phyloP scores from a whole-genome alignment of 331 rosid species.

The Ulmus americana region DNA sequence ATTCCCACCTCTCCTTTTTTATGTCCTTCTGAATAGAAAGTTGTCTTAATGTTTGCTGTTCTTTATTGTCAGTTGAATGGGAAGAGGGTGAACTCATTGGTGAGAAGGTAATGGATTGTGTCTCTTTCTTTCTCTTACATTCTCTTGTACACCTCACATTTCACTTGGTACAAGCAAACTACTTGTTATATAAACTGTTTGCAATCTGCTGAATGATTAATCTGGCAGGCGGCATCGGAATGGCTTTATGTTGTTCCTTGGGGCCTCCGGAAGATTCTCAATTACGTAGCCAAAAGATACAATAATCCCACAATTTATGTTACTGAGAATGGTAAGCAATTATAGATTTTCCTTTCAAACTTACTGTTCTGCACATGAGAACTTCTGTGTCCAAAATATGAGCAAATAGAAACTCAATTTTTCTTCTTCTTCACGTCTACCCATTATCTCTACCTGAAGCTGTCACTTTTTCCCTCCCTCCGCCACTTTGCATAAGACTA shows the following conservation, averaged over 20 bases:
- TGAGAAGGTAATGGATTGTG: slow-evolving; percentile 52
- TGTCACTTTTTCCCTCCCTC: neutral
- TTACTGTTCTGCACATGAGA: neutral
- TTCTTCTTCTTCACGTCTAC: neutral
- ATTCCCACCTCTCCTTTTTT: neutral
- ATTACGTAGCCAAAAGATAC: slow-evolving; percentile 59
- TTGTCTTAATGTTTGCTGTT: slow-evolving; percentile 22
- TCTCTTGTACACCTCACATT: neutral
- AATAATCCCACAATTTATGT: slow-evolving; percentile 48
- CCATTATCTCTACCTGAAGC: neutral
- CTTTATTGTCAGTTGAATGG: slow-evolving; percentile 56
- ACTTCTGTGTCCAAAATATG: neutral
- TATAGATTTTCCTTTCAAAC: neutral
- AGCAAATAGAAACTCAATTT: neutral
- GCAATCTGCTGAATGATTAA: slow-evolving; percentile 15
- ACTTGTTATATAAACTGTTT: neutral
- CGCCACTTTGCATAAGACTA: neutral
- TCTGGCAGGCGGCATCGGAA: slow-evolving; percentile 90
- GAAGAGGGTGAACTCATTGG: slow-evolving; percentile 81
- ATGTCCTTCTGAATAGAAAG: neutral
- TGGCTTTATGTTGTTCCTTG: slow-evolving; percentile 97
- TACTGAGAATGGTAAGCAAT: slow-evolving; percentile 75
- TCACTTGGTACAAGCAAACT: neutral
- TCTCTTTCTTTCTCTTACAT: slow-evolving; percentile 18
- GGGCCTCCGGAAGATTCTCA: slow-evolving; percentile 72